Percentiles rank a stretch among this genome's conserved stretches.
Evolutionary conservation across 1,139 yeast genomes (phyloP).

Genomic region (Pneumocystis murina): DNA sequence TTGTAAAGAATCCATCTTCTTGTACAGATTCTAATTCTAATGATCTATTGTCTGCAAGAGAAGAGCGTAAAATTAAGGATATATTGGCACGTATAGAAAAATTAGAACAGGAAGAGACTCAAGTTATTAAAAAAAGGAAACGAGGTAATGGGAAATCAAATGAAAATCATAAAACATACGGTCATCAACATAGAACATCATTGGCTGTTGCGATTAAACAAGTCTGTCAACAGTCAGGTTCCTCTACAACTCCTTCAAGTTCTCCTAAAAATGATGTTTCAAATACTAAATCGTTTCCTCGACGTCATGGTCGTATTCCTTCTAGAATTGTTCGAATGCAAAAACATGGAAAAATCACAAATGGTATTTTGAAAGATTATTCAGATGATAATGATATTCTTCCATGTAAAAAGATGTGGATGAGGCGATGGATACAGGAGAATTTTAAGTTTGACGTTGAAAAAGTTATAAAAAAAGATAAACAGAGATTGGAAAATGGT

Average conservation of each 20-base stretch:
- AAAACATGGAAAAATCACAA: not conserved
- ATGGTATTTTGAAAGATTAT: not conserved
- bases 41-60: conserved; percentile 4
- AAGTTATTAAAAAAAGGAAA: not conserved
- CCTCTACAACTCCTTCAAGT: not conserved
- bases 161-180: not conserved
- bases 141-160: not conserved
- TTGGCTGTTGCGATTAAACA: not conserved
- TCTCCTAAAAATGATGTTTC: not conserved
- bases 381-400: not conserved
- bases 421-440: not conserved
- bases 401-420: conserved; percentile 2
- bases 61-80: conserved; percentile 11
- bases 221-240: not conserved
- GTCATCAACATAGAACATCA: not conserved
- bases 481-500: not conserved
- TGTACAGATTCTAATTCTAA: not conserved
- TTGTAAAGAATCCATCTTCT: not conserved
- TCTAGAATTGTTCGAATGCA: not conserved
- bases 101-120: not conserved
- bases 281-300: not conserved
- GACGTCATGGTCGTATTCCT: not conserved
- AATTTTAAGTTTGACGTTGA: not conserved
- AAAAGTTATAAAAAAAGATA: not conserved
- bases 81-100: conserved; percentile 8